Evolutionary conservation across 2,329 filamentous ascomycete species (phyloP).

Genomic region (Sporothrix luriei): DNA sequence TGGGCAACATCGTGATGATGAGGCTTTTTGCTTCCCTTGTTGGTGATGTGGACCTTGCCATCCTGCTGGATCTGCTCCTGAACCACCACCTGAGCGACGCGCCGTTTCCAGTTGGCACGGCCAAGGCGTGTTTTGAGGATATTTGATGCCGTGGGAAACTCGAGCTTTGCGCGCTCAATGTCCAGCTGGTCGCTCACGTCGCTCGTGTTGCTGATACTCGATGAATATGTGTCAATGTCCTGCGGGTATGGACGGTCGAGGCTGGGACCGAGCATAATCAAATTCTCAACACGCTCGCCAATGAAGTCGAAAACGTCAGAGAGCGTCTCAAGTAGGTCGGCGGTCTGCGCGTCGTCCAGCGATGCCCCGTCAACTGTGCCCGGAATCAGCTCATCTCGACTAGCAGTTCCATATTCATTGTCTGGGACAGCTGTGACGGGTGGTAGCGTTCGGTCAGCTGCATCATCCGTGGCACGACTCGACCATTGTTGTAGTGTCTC

Average conservation of each 20-base stretch:
- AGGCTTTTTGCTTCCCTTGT: conserved; percentile 19
- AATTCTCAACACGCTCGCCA: conserved; percentile 25
- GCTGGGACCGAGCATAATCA: conserved; percentile 34
- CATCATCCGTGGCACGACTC: not conserved
- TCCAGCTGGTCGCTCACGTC: conserved; percentile 32
- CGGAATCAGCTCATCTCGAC: not conserved
- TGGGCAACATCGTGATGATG: conserved; percentile 33
- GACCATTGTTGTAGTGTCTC: conserved; percentile 28
- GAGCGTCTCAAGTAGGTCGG: not conserved
- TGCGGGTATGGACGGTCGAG: conserved; percentile 34
- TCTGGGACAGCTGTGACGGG: not conserved
- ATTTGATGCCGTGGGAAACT: conserved; percentile 33
- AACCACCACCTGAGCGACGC: conserved; percentile 31
- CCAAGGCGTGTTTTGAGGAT: conserved; percentile 34
- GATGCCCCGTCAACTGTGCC: not conserved
- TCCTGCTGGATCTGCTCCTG: conserved; percentile 31
- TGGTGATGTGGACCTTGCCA: conserved; percentile 21
- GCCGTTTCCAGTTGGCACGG: conserved; percentile 33
- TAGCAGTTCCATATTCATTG: not conserved
- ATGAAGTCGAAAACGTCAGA: conserved; percentile 22
- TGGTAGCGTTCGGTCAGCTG: not conserved
- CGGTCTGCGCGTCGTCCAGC: not conserved
- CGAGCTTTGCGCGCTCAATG: conserved; percentile 32
- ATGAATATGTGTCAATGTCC: conserved; percentile 32
- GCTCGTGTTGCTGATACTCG: conserved; percentile 32